A percentile compares a stretch with the other conserved stretches of the same genome.
phyloP scores from a whole-genome alignment of 1,139 yeast species.

The Candida neerlandica region DNA sequence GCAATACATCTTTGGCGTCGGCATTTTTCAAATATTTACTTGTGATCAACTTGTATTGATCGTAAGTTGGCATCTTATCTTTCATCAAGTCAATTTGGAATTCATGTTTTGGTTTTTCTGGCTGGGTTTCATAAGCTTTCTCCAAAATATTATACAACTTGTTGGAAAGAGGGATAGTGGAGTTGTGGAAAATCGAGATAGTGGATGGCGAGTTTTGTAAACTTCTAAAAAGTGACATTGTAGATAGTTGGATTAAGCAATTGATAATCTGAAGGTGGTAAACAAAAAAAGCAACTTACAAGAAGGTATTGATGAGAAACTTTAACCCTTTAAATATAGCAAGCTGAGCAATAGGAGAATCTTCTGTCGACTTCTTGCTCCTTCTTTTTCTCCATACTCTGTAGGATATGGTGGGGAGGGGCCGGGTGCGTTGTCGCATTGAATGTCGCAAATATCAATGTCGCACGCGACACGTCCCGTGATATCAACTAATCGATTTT shows the following conservation, averaged over 20 bases:
- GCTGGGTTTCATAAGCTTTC: conserved; percentile 32
- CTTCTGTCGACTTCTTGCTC: background rate
- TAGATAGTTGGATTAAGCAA: background rate
- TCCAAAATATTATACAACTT: conserved; percentile 35
- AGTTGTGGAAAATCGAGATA: conserved; percentile 45
- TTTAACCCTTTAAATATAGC: background rate
- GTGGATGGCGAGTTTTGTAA: conserved; percentile 49
- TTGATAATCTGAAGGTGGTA: background rate
- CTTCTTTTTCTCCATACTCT: conserved; percentile 1
- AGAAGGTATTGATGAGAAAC: background rate
- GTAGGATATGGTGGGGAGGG: too few relatives aligned
- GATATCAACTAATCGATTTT: background rate
- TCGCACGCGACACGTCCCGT: conserved; percentile 2
- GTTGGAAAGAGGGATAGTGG: conserved; percentile 36
- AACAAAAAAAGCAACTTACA: background rate
- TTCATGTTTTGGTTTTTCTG: conserved; percentile 17
- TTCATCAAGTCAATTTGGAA: conserved; percentile 44
- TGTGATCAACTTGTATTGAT: conserved; percentile 38
- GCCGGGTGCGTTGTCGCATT: background rate
- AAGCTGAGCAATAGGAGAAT: background rate
- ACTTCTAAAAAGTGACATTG: conserved; percentile 36
- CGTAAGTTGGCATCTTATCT: conserved; percentile 47
- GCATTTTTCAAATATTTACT: conserved; percentile 31
- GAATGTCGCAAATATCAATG: background rate
- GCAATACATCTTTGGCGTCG: conserved; percentile 30